Conservation (phyloP, 2,329 filamentous ascomycete genomes). For the Fusarium gaditjirri region DNA sequence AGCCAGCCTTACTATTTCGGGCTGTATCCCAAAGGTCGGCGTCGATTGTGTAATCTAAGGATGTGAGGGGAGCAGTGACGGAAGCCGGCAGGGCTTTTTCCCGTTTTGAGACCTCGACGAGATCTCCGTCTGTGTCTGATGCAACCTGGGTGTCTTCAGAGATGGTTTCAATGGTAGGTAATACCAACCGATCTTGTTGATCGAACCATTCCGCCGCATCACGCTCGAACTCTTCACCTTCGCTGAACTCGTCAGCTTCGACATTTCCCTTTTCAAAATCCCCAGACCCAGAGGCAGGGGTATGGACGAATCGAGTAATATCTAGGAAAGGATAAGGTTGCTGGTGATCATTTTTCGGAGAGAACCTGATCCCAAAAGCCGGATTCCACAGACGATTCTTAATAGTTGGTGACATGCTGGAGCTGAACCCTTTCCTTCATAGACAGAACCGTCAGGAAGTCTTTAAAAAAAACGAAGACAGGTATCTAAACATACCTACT, state of each 20-base stretch:
- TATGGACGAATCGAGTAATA: constrained; percentile 43
- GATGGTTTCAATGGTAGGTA: background rate
- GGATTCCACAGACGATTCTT: constrained; percentile 46
- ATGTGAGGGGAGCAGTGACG: constrained; percentile 42
- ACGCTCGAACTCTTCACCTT: constrained; percentile 42
- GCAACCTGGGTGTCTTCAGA: constrained; percentile 8
- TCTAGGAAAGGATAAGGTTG: constrained; percentile 44
- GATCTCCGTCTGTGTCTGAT: constrained; percentile 1
- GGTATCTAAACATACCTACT: constrained; percentile 32
- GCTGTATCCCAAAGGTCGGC: constrained; percentile 53
- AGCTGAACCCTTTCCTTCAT: constrained; percentile 16
- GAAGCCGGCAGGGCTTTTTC: background rate
- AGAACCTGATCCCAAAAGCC: constrained; percentile 47
- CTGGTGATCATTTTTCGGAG: constrained; percentile 29
- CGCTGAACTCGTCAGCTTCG: constrained; percentile 34
- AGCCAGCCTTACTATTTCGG: constrained; percentile 56
- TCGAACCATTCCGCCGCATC: constrained; percentile 43
- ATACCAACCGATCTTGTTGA: constrained; percentile 31
- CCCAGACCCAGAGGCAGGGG: background rate
- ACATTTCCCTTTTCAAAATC: background rate
- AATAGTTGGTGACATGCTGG: constrained; percentile 34
- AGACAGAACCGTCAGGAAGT: constrained; percentile 9
- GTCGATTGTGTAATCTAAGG: constrained; percentile 47
- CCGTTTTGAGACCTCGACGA: constrained; percentile 2
- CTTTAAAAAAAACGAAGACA: constrained; percentile 8